Evolutionary conservation across 306 rosid species (phyloP).

Genomic region (Inga laurina): DNA sequence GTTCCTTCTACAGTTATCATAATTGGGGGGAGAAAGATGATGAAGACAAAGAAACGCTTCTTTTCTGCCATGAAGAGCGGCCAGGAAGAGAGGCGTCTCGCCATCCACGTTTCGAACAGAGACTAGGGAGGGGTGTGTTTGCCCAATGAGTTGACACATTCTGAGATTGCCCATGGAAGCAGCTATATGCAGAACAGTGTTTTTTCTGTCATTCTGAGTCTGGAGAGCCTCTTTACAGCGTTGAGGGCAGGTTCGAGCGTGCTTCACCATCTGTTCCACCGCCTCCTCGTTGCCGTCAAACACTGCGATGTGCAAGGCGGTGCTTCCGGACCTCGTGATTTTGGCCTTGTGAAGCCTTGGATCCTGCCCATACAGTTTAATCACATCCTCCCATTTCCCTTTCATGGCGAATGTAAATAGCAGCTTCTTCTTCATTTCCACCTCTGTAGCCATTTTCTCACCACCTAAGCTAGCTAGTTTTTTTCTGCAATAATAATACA

Average conservation of each 20-base stretch:
- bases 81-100: slow-evolving; percentile 63
- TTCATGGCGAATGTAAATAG: slow-evolving; percentile 30
- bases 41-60: slow-evolving; percentile 49
- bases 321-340: slow-evolving; percentile 48
- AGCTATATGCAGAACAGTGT: slow-evolving; percentile 51
- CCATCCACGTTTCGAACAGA: slow-evolving; percentile 30
- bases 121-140: neutral
- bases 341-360: slow-evolving; percentile 4
- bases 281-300: slow-evolving; percentile 34
- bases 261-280: slow-evolving; percentile 18
- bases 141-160: slow-evolving; percentile 41
- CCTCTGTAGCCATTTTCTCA: neutral
- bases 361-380: neutral
- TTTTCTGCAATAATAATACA: neutral
- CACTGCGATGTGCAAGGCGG: slow-evolving; percentile 60
- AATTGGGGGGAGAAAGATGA: neutral
- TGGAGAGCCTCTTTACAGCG: neutral
- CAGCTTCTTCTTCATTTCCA: neutral
- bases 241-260: neutral
- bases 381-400: slow-evolving; percentile 43
- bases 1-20: neutral
- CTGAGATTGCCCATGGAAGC: slow-evolving; percentile 40
- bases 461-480: neutral
- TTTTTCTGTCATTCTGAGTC: slow-evolving; percentile 18
- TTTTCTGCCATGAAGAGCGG: slow-evolving; percentile 47